Percentiles rank a stretch among this genome's conserved stretches.
Conservation (phyloP, 768 basidiomycete species). For the Tylopilus sp. region DNA sequence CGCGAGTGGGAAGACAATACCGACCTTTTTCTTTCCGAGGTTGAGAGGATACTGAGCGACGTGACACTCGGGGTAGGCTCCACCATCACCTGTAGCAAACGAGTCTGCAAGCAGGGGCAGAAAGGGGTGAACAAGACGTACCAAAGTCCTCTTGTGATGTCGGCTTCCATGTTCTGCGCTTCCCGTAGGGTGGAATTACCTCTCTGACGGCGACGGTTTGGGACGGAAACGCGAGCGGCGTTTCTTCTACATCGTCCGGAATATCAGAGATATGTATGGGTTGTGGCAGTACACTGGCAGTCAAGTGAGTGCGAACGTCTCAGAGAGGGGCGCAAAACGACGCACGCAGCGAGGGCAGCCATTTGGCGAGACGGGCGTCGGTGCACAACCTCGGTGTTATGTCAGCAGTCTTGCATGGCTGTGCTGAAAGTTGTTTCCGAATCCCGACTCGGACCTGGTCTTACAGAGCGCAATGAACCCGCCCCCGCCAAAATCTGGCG, state of each 20-base stretch:
- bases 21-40: conserved; percentile 91
- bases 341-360: conserved; percentile 78
- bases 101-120: background rate
- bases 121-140: conserved; percentile 34
- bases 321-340: conserved; percentile 16
- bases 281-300: conserved; percentile 58
- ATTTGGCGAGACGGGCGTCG: conserved; percentile 33
- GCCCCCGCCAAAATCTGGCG: conserved; percentile 44
- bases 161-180: conserved; percentile 84
- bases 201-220: conserved; percentile 47
- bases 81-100: conserved; percentile 64
- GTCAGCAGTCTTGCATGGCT: conserved; percentile 21
- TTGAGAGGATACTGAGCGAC: conserved; percentile 95
- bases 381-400: conserved; percentile 5
- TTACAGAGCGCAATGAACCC: conserved; percentile 5
- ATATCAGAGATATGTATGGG: conserved; percentile 53
- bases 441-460: conserved; percentile 11
- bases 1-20: conserved; percentile 16
- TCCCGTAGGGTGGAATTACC: conserved; percentile 79
- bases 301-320: conserved; percentile 7
- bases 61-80: conserved; percentile 93
- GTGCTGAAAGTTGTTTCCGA: conserved; percentile 19
- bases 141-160: conserved; percentile 80
- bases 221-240: conserved; percentile 28
- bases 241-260: conserved; percentile 63